Evolutionary conservation across 2,329 filamentous ascomycete genomes (phyloP), one percentile per base, ranked within the genome.

Genomic region (Talaromyces sp.): DNA sequence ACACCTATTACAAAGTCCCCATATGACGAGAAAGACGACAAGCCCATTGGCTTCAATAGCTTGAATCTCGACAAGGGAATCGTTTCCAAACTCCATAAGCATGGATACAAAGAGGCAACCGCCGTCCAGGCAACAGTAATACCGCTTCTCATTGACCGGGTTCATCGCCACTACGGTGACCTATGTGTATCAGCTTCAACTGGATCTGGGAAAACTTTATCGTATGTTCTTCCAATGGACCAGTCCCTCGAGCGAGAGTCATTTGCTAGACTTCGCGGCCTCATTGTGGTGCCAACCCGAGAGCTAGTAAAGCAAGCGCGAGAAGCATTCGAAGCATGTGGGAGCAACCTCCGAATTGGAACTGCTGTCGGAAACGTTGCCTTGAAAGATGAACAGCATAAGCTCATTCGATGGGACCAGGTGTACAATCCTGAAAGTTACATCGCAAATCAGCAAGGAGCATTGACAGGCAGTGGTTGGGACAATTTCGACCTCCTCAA

Each of bases 201-300:
- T 0, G 95, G 95, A 9, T 98, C 95, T 0, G 95, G 95, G 60
- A 99, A 99, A 73, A 99, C 95, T 0, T 75, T 99, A 17, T 89
- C 93, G 0, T 99, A 99, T 69, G 85, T 93, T 0, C 78, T 99
- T 2, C 95, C 95, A 0, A 86, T 99, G 61, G 83, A 96, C 4
- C 86, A 91, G 52, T 87, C 89, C 56, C 79, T 99, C 55, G 87
- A 88, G 65, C 80, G 84, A 32, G 82, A 83, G 14, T 77, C 78
- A 24, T 81, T 86, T 11, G 89, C 89, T 0, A 84, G 84, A 59
- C 77, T 99, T 9, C 84, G 90, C 43, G 93, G 88, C 0, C 75
- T 99, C 0, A 86, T 99, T 53, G 88, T 99, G 1, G 86, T 99
- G 11, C 95, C 95, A 0, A 99, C 93, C 0, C 82, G 93, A 73